Evolutionary conservation across 768 basidiomycete genomes (phyloP).

Genomic region (Mycena capillaripes): DNA sequence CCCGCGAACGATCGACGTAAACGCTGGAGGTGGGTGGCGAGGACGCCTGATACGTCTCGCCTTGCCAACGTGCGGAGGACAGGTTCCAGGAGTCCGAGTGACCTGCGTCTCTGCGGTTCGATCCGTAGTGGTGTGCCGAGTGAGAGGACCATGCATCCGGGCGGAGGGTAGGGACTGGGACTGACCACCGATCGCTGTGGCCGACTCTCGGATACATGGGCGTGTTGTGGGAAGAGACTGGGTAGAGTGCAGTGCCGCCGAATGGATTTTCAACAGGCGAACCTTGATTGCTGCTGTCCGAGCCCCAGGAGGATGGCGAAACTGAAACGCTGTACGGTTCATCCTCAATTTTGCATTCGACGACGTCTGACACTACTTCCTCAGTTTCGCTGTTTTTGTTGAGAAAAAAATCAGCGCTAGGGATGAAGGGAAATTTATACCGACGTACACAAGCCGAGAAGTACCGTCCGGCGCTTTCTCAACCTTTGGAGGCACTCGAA

Average conservation of each 20-base stretch:
- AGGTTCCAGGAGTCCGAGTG: constrained; percentile 28
- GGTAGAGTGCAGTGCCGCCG: constrained; percentile 47
- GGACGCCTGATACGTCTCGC: constrained; percentile 48
- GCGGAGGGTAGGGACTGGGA: constrained; percentile 20
- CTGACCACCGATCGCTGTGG: constrained; percentile 32
- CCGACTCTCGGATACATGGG: constrained; percentile 18
- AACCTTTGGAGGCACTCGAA: constrained; percentile 86
- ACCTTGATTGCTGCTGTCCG: constrained; percentile 43
- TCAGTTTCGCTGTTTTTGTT: constrained; percentile 54
- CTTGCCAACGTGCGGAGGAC: constrained; percentile 53
- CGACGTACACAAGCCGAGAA: constrained; percentile 72
- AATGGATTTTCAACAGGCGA: constrained; percentile 55
- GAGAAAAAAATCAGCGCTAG: neutral
- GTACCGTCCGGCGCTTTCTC: constrained; percentile 81
- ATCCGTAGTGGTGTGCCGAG: constrained; percentile 12
- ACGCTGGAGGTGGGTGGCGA: constrained; percentile 33
- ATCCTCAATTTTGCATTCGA: constrained; percentile 66
- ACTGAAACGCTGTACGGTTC: constrained; percentile 56
- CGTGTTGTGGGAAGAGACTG: constrained; percentile 39
- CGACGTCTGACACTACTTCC: constrained; percentile 51
- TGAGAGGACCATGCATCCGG: constrained; percentile 29
- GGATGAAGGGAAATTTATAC: neutral
- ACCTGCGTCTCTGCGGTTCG: constrained; percentile 17
- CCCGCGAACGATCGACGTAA: constrained; percentile 53
- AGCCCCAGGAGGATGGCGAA: constrained; percentile 45